A percentile compares a stretch with the other conserved stretches of the same genome.
These are phyloP conservation scores for Boletales sp. DNA, from an alignment of 768 basidiomycete species.

Conservation along the genomic window DNA sequence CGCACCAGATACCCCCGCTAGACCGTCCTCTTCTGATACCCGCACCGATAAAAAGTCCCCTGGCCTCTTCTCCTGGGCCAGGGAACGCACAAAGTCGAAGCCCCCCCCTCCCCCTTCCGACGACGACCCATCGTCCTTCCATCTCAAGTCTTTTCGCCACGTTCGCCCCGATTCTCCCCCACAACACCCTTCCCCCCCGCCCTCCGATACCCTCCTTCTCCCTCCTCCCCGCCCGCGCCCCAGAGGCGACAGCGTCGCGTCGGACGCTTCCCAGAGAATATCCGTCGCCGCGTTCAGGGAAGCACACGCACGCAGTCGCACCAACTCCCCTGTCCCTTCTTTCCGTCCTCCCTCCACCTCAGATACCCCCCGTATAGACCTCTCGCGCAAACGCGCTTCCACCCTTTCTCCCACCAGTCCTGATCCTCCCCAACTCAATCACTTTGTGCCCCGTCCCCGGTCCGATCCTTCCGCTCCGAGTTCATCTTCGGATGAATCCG, in stretches of 20 bases:
- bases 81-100: constrained; percentile 36
- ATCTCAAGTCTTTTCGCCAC: constrained; percentile 72
- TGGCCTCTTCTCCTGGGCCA: constrained; percentile 34
- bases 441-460: constrained; percentile 4
- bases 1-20: constrained; percentile 24
- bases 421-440: constrained; percentile 16
- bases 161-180: constrained; percentile 43
- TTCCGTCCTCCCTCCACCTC: constrained; percentile 38
- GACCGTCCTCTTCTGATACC: constrained; percentile 11
- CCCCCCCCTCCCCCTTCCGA: constrained; percentile 12
- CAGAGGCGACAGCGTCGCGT: constrained; percentile 54
- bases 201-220: constrained; percentile 10
- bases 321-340: constrained; percentile 58
- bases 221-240: constrained; percentile 45
- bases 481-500: constrained; percentile 34
- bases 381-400: constrained; percentile 26
- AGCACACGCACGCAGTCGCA: constrained; percentile 61
- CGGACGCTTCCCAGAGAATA: constrained; percentile 69
- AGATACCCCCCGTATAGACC: constrained; percentile 29
- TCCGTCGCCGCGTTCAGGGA: constrained; percentile 81
- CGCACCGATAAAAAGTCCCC: constrained; percentile 32
- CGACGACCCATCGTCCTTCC: constrained; percentile 48
- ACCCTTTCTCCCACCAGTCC: constrained; percentile 23
- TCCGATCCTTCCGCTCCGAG: constrained; percentile 15
- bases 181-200: constrained; percentile 9